These are phyloP conservation scores for Ogataea allantospora DNA, from an alignment of 805 yeast genomes.

Conservation along the genomic window DNA sequence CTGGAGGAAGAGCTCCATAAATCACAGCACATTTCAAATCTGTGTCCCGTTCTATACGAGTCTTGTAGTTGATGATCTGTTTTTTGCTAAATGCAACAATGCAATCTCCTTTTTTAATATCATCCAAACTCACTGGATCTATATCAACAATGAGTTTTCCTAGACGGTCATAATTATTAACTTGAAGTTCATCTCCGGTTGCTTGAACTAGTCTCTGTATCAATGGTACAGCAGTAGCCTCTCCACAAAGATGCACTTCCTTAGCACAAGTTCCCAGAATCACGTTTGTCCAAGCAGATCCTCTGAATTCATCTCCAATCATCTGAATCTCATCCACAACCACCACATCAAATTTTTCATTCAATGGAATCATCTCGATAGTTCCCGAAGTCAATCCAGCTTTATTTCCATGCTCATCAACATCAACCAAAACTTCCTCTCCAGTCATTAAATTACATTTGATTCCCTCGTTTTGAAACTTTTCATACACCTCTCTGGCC, in stretches of 20 bases:
- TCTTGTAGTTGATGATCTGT: conserved; percentile 65
- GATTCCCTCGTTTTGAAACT: conserved; percentile 63
- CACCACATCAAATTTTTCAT: conserved; percentile 72
- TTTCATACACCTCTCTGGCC: conserved; percentile 88
- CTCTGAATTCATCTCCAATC: conserved; percentile 78
- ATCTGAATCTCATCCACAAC: conserved; percentile 96
- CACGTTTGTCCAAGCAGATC: conserved; percentile 94
- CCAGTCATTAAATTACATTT: conserved; percentile 89
- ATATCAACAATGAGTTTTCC: conserved; percentile 65
- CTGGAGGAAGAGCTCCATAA: conserved; percentile 96
- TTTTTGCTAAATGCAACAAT: conserved; percentile 81
- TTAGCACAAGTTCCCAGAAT: conserved; percentile 81
- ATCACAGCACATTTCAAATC: conserved; percentile 77
- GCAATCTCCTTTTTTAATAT: conserved; percentile 76
- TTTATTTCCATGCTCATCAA: conserved; percentile 66
- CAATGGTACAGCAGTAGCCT: conserved; percentile 74
- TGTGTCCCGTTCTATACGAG: conserved; percentile 63
- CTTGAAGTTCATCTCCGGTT: conserved; percentile 80
- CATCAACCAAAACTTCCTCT: conserved; percentile 80
- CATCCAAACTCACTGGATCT: conserved; percentile 35
- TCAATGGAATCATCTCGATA: conserved; percentile 84
- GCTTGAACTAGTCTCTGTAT: conserved; percentile 54
- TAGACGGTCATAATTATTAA: conserved; percentile 69
- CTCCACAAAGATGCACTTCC: conserved; percentile 93
- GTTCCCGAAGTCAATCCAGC: conserved; percentile 85